phyloP scores from a whole-genome alignment of 2,329 filamentous ascomycete genomes.

The Tolypocladium amazonense region DNA sequence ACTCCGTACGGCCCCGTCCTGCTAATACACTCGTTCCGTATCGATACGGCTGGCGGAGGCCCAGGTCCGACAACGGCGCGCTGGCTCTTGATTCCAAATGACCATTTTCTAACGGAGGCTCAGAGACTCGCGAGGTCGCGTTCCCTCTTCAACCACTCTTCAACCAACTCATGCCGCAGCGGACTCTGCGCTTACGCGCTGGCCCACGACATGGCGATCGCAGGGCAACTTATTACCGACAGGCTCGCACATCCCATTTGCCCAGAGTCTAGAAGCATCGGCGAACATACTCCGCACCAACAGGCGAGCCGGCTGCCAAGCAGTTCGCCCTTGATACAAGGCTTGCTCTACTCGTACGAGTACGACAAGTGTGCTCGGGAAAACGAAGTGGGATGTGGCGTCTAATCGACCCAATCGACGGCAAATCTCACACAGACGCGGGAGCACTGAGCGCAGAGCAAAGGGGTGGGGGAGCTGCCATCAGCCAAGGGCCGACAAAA shows the following conservation, averaged over 20 bases:
- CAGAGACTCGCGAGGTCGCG: background rate
- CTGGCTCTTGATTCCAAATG: background rate
- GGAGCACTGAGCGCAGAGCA: background rate
- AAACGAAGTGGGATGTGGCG: conserved; percentile 10
- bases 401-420: conserved; percentile 20
- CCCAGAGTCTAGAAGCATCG: background rate
- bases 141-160: background rate
- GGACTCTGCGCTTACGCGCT: background rate
- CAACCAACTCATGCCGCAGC: background rate
- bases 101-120: background rate
- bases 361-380: background rate
- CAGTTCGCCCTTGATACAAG: no score
- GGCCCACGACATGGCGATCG: background rate
- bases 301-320: no score
- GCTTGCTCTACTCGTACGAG: no score
- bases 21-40: background rate
- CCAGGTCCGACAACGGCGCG: background rate
- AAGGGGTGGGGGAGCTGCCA: background rate
- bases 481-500: conserved; percentile 11
- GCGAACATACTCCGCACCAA: background rate
- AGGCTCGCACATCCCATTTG: background rate
- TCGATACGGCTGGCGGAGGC: background rate
- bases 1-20: background rate
- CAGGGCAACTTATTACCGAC: background rate
- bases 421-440: background rate